phyloP scores from a whole-genome alignment of 2,329 filamentous ascomycete species.

The Penicillium palitans region DNA sequence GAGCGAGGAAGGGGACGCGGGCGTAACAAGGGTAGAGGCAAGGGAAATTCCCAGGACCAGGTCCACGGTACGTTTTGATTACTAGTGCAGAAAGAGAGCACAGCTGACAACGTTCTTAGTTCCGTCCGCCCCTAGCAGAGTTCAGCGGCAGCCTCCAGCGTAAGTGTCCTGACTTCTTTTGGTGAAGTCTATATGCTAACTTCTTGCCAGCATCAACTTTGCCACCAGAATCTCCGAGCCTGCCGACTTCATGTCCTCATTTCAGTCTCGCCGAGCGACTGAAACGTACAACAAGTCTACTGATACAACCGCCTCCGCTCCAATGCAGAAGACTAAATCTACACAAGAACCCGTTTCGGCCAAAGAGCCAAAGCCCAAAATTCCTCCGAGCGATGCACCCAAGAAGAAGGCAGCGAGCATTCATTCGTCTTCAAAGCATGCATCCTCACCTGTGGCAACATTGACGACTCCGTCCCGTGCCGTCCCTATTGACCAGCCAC shows the following conservation, averaged over 20 bases:
- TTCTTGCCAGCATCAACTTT: background rate
- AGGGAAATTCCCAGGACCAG: background rate
- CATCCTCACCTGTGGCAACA: background rate
- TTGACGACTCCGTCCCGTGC: background rate
- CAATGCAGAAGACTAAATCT: background rate
- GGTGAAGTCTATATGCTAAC: background rate
- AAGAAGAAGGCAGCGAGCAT: background rate
- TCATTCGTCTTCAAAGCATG: background rate
- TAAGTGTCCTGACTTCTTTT: background rate
- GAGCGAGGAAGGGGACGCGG: background rate
- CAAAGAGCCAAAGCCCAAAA: background rate
- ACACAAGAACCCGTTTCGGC: background rate
- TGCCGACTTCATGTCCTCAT: background rate
- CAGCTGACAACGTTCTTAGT: background rate
- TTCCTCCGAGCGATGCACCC: background rate
- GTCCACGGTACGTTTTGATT: background rate
- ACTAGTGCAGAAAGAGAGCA: background rate
- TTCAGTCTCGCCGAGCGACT: conserved; percentile 1
- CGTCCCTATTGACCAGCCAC: background rate
- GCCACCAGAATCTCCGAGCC: background rate
- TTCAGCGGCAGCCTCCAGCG: background rate
- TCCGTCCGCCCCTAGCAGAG: background rate
- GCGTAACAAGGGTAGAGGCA: background rate
- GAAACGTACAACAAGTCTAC: background rate
- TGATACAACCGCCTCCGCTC: background rate